Conservation (phyloP, 1,284 basidiomycete genomes). For the Neotropicomus parvogracilis region DNA sequence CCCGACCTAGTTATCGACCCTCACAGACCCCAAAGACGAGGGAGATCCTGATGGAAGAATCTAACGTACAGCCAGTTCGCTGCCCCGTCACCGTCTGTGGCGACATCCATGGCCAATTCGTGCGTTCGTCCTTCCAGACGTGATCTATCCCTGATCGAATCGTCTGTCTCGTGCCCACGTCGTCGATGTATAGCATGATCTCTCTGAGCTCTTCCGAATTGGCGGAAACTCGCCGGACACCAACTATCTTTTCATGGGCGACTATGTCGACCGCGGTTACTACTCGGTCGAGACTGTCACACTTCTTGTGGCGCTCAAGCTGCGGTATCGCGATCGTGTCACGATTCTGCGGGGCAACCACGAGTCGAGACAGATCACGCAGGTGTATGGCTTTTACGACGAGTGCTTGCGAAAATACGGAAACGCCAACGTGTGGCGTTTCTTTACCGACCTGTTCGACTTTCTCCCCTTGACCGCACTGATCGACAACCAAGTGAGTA, state of each 20-base stretch:
- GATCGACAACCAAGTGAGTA: constrained; percentile 95
- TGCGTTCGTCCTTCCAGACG: constrained; percentile 50
- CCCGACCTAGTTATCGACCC: constrained; percentile 15
- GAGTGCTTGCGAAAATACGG: constrained; percentile 99
- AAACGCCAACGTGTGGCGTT: constrained; percentile 99
- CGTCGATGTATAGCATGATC: constrained; percentile 74
- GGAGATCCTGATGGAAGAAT: constrained; percentile 97
- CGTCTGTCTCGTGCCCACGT: constrained; percentile 18
- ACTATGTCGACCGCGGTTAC: constrained; percentile 99
- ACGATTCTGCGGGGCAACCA: constrained; percentile 98
- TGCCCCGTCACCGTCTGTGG: constrained; percentile 98
- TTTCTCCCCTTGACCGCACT: constrained; percentile 95
- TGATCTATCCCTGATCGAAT: constrained; percentile 23
- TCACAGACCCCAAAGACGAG: constrained; percentile 62
- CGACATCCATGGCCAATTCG: constrained; percentile 99
- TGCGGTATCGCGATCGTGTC: constrained; percentile 97
- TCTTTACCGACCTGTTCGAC: constrained; percentile 98
- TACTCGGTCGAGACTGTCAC: constrained; percentile 99
- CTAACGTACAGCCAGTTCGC: constrained; percentile 95
- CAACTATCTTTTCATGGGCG: constrained; percentile 99
- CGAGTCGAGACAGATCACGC: constrained; percentile 98
- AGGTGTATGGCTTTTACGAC: constrained; percentile 99
- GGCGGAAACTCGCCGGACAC: constrained; percentile 99
- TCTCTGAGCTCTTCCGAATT: constrained; percentile 98
- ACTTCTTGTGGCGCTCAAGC: constrained; percentile 95